A percentile compares a stretch with the other conserved stretches of the same genome.
Conservation (phyloP, 495 filamentous ascomycete species). For the Glutinoglossum americanum region DNA sequence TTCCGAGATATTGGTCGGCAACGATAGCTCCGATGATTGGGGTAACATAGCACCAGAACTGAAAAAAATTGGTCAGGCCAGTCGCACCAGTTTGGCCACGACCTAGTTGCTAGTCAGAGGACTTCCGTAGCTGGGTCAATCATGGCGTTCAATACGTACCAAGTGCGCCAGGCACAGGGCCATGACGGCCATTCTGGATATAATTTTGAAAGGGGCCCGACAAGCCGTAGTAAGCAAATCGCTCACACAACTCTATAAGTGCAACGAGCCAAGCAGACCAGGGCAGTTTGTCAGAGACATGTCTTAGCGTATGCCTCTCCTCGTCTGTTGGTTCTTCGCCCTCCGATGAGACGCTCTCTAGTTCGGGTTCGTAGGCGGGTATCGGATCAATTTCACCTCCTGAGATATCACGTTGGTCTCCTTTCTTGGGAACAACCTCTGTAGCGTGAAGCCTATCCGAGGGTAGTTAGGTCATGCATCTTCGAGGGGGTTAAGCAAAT, state of each 20-base stretch:
- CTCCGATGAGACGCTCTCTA: slow-evolving; percentile 17
- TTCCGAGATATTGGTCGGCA: slow-evolving; percentile 43
- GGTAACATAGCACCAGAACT: slow-evolving; percentile 34
- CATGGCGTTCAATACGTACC: slow-evolving; percentile 21
- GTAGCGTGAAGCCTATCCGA: background rate
- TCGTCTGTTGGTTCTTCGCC: slow-evolving; percentile 32
- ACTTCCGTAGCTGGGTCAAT: background rate
- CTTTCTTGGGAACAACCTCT: background rate
- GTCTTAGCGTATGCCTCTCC: slow-evolving; percentile 27
- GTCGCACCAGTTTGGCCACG: slow-evolving; percentile 30
- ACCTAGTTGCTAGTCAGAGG: slow-evolving; percentile 8
- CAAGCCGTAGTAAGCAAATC: slow-evolving; percentile 47
- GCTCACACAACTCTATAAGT: slow-evolving; percentile 41
- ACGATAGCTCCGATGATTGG: slow-evolving; percentile 29
- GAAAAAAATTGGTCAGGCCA: slow-evolving; percentile 36
- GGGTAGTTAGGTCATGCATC: too few relatives aligned
- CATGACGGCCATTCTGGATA: slow-evolving; percentile 25
- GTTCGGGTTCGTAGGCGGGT: background rate
- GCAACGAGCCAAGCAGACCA: slow-evolving; percentile 36
- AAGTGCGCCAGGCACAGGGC: slow-evolving; percentile 29
- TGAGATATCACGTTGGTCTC: background rate
- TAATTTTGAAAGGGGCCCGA: slow-evolving; percentile 35
- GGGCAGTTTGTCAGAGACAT: slow-evolving; percentile 34
- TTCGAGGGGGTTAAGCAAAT: too few relatives aligned
- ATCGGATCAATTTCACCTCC: background rate